A percentile compares a stretch with the other conserved stretches of the same genome.
These are phyloP conservation scores for Seiridium unicorne DNA, from an alignment of 2,329 filamentous ascomycete genomes.

Conservation along the genomic window DNA sequence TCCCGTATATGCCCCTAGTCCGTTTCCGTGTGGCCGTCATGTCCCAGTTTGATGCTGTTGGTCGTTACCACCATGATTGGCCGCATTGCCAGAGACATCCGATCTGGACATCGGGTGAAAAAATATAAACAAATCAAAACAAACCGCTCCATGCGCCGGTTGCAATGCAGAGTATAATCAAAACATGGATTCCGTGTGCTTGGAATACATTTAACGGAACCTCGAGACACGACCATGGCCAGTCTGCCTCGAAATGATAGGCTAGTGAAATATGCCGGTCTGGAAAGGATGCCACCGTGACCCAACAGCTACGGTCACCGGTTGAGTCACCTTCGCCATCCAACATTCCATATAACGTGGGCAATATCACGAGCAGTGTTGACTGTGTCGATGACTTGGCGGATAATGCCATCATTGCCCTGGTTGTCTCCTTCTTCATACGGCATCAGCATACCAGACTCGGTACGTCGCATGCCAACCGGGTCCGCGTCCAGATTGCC, in stretches of 20 bases:
- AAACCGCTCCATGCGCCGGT: constrained; percentile 1
- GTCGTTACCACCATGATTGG: not conserved
- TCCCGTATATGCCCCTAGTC: not conserved
- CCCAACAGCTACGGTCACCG: not conserved
- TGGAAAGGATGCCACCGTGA: not conserved
- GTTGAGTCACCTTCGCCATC: constrained; percentile 53
- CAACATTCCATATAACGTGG: constrained; percentile 71
- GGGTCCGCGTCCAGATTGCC: constrained; percentile 49
- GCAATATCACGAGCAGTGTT: constrained; percentile 70
- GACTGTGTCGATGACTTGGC: constrained; percentile 78
- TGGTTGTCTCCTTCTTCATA: constrained; percentile 70
- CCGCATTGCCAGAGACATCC: not conserved
- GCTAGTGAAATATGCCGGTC: not conserved
- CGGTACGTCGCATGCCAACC: constrained; percentile 70
- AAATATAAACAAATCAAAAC: not conserved
- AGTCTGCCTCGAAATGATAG: not conserved
- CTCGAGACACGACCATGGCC: too few relatives aligned
- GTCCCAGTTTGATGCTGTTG: not conserved
- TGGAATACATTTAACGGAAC: too few relatives aligned
- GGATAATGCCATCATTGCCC: constrained; percentile 65
- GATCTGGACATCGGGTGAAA: not conserved
- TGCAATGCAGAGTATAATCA: constrained; percentile 1
- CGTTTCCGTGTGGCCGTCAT: not conserved
- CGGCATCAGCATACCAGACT: constrained; percentile 90
- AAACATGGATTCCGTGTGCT: too few relatives aligned